Percentiles rank a stretch among this genome's conserved stretches.
Conservation (phyloP, 2,329 filamentous ascomycete species). For the Fusarium torreyae region DNA sequence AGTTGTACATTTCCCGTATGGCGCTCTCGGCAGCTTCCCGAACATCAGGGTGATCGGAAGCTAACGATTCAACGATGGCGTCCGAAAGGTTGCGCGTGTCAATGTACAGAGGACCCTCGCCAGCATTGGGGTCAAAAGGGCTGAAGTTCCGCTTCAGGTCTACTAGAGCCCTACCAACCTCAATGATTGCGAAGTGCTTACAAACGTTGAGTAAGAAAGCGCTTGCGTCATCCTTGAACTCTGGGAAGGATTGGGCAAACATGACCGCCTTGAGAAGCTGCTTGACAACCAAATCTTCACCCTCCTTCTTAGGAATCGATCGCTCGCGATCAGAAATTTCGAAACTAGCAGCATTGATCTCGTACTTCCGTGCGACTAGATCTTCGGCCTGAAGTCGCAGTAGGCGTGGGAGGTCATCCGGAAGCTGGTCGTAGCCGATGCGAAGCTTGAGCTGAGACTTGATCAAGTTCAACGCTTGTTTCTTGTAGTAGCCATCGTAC, state of each 20-base stretch:
- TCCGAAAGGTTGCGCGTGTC: slow-evolving; percentile 91
- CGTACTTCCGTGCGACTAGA: slow-evolving; percentile 78
- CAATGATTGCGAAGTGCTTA: slow-evolving; percentile 90
- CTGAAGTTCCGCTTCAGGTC: slow-evolving; percentile 82
- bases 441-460: slow-evolving; percentile 91
- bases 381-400: slow-evolving; percentile 93
- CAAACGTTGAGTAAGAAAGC: slow-evolving; percentile 85
- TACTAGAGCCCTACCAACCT: slow-evolving; percentile 88
- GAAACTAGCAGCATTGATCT: slow-evolving; percentile 79
- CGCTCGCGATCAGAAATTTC: slow-evolving; percentile 83
- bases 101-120: slow-evolving; percentile 89
- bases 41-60: slow-evolving; percentile 85
- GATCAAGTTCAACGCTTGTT: slow-evolving; percentile 90
- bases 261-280: slow-evolving; percentile 91
- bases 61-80: slow-evolving; percentile 89
- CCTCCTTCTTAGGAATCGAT: slow-evolving; percentile 88
- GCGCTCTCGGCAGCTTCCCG: slow-evolving; percentile 86
- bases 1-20: slow-evolving; percentile 83
- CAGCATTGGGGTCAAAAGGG: slow-evolving; percentile 86
- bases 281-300: slow-evolving; percentile 85
- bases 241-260: slow-evolving; percentile 85
- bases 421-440: slow-evolving; percentile 88
- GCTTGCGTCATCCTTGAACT: slow-evolving; percentile 83
- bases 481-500: slow-evolving; percentile 88
- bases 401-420: slow-evolving; percentile 88